These are phyloP conservation scores for Medicago ruthenica DNA, from an alignment of 306 rosid genomes.

Conservation along the genomic window DNA sequence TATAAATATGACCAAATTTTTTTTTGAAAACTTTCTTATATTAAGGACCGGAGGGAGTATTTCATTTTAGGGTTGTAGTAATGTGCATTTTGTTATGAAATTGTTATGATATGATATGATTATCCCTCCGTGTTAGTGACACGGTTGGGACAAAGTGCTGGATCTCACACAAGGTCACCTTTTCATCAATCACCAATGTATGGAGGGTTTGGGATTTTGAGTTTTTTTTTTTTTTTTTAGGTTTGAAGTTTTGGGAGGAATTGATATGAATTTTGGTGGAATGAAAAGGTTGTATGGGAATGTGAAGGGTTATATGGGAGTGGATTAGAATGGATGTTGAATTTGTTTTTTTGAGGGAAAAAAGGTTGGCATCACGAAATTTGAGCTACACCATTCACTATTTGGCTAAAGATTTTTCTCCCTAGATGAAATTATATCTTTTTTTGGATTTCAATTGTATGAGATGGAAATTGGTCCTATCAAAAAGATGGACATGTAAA, in stretches of 20 bases:
- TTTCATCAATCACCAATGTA: constrained; percentile 43
- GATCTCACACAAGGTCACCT: background rate
- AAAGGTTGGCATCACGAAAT: constrained; percentile 46
- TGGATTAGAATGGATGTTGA: background rate
- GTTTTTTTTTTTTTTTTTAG: background rate
- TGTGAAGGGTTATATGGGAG: constrained; percentile 27
- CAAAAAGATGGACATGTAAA: background rate
- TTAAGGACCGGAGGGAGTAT: too few relatives aligned
- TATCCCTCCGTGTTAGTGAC: constrained; percentile 6
- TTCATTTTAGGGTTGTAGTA: background rate
- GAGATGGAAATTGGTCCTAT: background rate
- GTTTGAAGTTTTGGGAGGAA: background rate
- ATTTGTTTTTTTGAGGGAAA: background rate
- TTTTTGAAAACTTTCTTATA: too few relatives aligned
- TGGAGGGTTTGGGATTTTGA: too few relatives aligned
- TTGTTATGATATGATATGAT: background rate
- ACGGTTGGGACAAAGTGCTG: background rate
- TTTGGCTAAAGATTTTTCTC: background rate
- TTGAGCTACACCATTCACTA: constrained; percentile 44
- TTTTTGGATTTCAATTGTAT: background rate
- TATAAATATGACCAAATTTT: too few relatives aligned
- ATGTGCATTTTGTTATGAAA: background rate
- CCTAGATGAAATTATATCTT: background rate
- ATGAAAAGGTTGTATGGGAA: background rate
- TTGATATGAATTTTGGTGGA: constrained; percentile 25